A percentile compares a stretch with the other conserved stretches of the same genome.
Evolutionary conservation across 805 yeast genomes (phyloP).

Genomic region (Myxozyma lipomycoides): DNA sequence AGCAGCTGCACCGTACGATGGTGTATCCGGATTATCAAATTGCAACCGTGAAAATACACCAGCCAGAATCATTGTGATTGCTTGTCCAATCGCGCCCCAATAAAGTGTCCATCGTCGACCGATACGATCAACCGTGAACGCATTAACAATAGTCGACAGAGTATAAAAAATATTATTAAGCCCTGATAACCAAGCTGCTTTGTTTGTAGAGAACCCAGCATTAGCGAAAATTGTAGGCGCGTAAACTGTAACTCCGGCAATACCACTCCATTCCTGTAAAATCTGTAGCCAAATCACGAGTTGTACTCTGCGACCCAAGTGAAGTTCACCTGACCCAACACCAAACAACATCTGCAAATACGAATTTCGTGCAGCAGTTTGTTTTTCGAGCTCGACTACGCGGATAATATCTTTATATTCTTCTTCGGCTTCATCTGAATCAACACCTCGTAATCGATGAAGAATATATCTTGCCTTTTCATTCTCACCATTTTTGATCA

Average conservation of each 20-base stretch:
- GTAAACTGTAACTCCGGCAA: conserved; percentile 37
- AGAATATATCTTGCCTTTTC: conserved; percentile 40
- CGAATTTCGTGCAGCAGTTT: conserved; percentile 32
- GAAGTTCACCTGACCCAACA: conserved; percentile 35
- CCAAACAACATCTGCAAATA: conserved; percentile 40
- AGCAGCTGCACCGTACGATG: conserved; percentile 34
- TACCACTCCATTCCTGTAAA: conserved; percentile 44
- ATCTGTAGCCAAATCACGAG: conserved; percentile 38
- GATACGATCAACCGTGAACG: conserved; percentile 23
- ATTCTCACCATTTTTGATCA: conserved; percentile 43
- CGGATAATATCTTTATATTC: conserved; percentile 6
- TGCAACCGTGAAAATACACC: conserved; percentile 34
- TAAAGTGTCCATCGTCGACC: conserved; percentile 23
- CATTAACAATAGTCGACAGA: conserved; percentile 14
- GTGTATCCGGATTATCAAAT: conserved; percentile 32
- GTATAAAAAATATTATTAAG: conserved; percentile 16
- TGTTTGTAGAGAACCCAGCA: conserved; percentile 6
- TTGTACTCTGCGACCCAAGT: conserved; percentile 9
- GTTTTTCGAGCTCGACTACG: conserved; percentile 18
- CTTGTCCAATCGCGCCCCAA: conserved; percentile 30
- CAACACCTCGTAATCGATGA: conserved; percentile 4
- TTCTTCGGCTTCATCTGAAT: conserved; percentile 4
- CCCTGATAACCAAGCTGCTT: conserved; percentile 11
- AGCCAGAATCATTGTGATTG: conserved; percentile 44
- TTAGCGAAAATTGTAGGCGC: conserved; percentile 10